Evolutionary conservation across 2,329 filamentous ascomycete genomes (phyloP).

Genomic region (Geosmithia flava): DNA sequence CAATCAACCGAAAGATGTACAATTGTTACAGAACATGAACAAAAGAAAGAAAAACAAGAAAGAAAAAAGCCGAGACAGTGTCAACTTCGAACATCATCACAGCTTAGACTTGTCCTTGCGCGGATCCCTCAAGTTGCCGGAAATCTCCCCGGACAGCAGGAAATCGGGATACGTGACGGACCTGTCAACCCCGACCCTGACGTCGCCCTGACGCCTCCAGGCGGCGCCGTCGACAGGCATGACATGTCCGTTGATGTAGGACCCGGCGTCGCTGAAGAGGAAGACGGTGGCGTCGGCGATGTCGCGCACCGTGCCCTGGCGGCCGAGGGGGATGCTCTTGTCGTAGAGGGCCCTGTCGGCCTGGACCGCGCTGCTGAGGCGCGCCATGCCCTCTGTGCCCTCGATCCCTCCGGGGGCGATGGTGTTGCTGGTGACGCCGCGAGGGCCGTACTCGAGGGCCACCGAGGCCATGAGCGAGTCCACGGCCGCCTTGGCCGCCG

Average conservation of each 20-base stretch:
- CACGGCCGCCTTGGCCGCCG: constrained; percentile 81
- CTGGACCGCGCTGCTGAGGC: constrained; percentile 33
- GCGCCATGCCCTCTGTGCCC: constrained; percentile 69
- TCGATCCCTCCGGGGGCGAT: constrained; percentile 80
- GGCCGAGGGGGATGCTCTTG: constrained; percentile 54
- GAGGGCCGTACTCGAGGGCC: constrained; percentile 80
- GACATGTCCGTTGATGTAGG: constrained; percentile 73
- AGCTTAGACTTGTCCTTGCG: constrained; percentile 27
- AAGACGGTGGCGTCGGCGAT: constrained; percentile 89
- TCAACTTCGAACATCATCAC: constrained; percentile 7
- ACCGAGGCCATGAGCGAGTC: constrained; percentile 73
- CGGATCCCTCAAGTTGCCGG: constrained; percentile 18
- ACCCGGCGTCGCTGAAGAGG: constrained; percentile 74
- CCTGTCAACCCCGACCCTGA: constrained; percentile 32
- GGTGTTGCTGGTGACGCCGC: constrained; percentile 76
- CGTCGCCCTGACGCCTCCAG: constrained; percentile 38
- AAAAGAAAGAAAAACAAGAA: too few species aligned
- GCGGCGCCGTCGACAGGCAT: constrained; percentile 60
- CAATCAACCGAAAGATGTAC: too few species aligned
- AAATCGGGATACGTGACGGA: constrained; percentile 42
- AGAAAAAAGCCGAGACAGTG: too few species aligned
- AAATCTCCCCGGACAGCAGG: constrained; percentile 19
- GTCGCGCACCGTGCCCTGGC: constrained; percentile 71
- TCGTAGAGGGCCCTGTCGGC: constrained; percentile 18
- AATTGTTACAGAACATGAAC: too few species aligned